A percentile compares a stretch with the other conserved stretches of the same genome.
Conservation (phyloP, 805 yeast genomes). For the Suhomyces kilbournensis region DNA sequence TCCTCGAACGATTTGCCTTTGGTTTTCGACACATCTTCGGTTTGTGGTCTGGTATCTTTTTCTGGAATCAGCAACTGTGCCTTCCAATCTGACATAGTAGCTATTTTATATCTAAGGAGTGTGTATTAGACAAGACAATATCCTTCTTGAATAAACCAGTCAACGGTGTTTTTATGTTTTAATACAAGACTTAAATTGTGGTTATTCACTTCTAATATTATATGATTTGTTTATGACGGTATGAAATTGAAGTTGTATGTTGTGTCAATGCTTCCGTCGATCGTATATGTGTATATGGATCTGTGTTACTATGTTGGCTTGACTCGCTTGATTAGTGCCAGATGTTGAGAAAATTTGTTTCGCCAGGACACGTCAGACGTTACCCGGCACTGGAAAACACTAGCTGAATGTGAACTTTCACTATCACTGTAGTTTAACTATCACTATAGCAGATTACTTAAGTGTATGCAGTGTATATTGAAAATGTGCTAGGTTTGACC, state of each 20-base stretch:
- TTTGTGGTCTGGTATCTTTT: slow-evolving; percentile 91
- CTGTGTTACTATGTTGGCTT: neutral
- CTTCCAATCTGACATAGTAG: slow-evolving; percentile 55
- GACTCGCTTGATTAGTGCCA: neutral
- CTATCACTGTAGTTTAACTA: too few relatives aligned
- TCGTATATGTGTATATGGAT: neutral
- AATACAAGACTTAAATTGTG: too few relatives aligned
- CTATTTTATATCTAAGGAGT: neutral
- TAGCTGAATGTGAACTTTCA: too few relatives aligned
- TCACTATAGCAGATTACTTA: too few relatives aligned
- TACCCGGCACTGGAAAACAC: neutral
- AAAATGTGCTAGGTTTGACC: too few relatives aligned
- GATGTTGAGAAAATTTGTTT: neutral
- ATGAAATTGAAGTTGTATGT: too few relatives aligned
- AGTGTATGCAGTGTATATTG: too few relatives aligned
- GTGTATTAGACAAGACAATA: too few relatives aligned
- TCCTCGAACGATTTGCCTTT: slow-evolving; percentile 92
- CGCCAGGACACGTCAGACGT: neutral
- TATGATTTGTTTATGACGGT: too few relatives aligned
- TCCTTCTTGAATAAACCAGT: too few relatives aligned
- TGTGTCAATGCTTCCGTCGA: neutral
- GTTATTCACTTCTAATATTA: too few relatives aligned
- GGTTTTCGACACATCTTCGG: slow-evolving; percentile 91
- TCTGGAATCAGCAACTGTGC: slow-evolving; percentile 66
- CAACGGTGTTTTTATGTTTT: neutral